Conservation (phyloP, 1,284 basidiomycete genomes). For the Laetiporus sulphureus region DNA sequence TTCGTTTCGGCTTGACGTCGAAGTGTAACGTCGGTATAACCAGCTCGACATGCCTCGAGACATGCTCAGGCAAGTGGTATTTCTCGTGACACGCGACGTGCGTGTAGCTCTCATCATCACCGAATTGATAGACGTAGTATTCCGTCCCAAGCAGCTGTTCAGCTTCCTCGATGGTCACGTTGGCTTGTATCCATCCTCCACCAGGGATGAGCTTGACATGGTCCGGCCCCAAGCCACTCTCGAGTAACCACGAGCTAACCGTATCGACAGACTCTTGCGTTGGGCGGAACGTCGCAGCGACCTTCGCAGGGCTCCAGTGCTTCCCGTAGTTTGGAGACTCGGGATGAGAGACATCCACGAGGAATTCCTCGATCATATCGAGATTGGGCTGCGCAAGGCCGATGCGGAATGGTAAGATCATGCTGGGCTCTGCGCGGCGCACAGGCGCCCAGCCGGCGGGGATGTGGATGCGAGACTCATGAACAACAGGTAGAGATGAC, state of each 20-base stretch:
- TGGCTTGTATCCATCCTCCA: constrained; percentile 37
- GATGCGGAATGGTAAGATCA: constrained; percentile 35
- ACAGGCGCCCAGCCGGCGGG: constrained; percentile 32
- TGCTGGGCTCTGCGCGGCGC: constrained; percentile 25
- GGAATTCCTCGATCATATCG: constrained; percentile 32
- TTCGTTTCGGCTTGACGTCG: constrained; percentile 19
- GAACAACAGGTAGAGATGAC: constrained; percentile 28
- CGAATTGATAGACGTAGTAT: constrained; percentile 39
- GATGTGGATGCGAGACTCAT: constrained; percentile 30
- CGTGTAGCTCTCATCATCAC: constrained; percentile 27
- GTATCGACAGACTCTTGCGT: constrained; percentile 32
- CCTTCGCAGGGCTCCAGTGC: constrained; percentile 33
- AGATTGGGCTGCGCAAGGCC: constrained; percentile 40
- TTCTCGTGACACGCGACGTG: constrained; percentile 30
- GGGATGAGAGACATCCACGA: constrained; percentile 40
- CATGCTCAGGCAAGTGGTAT: constrained; percentile 39
- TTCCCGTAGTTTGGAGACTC: constrained; percentile 35
- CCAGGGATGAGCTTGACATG: constrained; percentile 28
- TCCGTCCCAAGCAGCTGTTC: constrained; percentile 38
- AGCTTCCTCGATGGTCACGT: constrained; percentile 37
- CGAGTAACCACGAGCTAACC: constrained; percentile 37
- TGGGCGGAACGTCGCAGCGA: constrained; percentile 37
- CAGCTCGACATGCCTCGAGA: constrained; percentile 39
- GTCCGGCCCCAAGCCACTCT: constrained; percentile 27
- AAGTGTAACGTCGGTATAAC: constrained; percentile 45